Evolutionary conservation across 2,329 filamentous ascomycete genomes (phyloP).

Genomic region (Trematosphaeria pertusa): DNA sequence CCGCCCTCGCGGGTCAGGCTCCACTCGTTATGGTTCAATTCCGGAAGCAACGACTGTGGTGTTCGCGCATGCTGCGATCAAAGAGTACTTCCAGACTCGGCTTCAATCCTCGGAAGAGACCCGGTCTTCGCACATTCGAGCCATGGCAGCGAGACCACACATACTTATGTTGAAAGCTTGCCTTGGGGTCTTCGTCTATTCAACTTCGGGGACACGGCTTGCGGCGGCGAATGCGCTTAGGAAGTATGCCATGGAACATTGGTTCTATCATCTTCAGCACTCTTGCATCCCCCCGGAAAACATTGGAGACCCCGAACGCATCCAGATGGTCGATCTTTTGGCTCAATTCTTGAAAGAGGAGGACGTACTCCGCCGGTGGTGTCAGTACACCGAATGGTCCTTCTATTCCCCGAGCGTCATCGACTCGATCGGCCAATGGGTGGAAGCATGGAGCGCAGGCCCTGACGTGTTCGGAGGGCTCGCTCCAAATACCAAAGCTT

Average conservation of each 20-base stretch:
- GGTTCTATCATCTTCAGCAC: constrained; percentile 4
- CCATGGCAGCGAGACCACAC: background rate
- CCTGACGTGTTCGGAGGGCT: too few relatives aligned
- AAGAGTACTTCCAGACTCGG: constrained; percentile 6
- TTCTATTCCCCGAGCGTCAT: too few relatives aligned
- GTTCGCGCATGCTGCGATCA: constrained; percentile 4
- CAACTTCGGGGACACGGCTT: background rate
- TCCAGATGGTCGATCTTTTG: background rate
- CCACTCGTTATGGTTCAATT: background rate
- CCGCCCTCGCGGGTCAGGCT: background rate
- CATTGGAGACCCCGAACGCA: too few relatives aligned
- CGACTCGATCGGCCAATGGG: background rate
- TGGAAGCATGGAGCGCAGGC: background rate
- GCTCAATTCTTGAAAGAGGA: background rate
- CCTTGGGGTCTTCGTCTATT: background rate
- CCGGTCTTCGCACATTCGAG: background rate
- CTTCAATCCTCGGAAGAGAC: constrained; percentile 1
- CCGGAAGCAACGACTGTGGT: background rate
- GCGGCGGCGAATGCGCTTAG: background rate
- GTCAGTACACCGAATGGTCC: background rate
- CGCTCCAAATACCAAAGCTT: too few relatives aligned
- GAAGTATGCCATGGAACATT: constrained; percentile 3
- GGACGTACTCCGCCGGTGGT: background rate
- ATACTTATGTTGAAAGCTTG: background rate
- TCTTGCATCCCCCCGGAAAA: too few relatives aligned